Evolutionary conservation across 1,284 basidiomycete genomes (phyloP).

Genomic region (Cronartium quercuum): DNA sequence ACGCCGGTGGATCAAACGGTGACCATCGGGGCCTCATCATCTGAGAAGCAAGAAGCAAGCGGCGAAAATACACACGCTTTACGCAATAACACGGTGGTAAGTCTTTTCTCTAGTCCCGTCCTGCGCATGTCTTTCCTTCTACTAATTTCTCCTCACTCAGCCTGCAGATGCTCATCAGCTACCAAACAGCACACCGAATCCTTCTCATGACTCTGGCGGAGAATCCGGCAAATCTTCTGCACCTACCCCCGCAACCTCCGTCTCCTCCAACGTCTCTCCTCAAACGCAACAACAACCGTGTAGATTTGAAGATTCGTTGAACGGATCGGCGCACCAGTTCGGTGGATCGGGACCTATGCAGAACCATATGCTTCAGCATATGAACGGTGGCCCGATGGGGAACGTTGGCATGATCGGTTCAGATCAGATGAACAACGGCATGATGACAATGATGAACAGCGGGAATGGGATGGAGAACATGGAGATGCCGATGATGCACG

Average conservation of each 20-base stretch:
- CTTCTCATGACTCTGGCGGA: neutral
- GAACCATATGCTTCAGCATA: neutral
- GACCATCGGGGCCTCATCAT: neutral
- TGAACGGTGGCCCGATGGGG: constrained; percentile 11
- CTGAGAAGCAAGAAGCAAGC: neutral
- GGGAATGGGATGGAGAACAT: constrained; percentile 16
- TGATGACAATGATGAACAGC: constrained; percentile 5
- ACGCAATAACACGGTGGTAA: too few species aligned
- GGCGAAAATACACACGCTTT: too few species aligned
- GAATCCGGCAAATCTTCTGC: neutral
- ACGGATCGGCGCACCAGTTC: neutral
- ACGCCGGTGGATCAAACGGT: neutral
- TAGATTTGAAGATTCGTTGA: neutral
- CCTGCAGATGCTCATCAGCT: neutral
- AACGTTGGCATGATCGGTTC: constrained; percentile 3
- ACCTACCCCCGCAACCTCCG: neutral
- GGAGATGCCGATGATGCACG: constrained; percentile 16
- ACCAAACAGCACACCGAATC: neutral
- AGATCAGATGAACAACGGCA: constrained; percentile 6
- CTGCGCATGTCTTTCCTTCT: too few species aligned
- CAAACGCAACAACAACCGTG: neutral
- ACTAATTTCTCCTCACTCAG: neutral
- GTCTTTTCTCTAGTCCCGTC: too few species aligned
- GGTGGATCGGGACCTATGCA: neutral
- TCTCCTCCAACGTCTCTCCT: neutral